These are phyloP conservation scores for Leptographium flavum DNA, from an alignment of 2,329 filamentous ascomycete genomes.

Conservation along the genomic window DNA sequence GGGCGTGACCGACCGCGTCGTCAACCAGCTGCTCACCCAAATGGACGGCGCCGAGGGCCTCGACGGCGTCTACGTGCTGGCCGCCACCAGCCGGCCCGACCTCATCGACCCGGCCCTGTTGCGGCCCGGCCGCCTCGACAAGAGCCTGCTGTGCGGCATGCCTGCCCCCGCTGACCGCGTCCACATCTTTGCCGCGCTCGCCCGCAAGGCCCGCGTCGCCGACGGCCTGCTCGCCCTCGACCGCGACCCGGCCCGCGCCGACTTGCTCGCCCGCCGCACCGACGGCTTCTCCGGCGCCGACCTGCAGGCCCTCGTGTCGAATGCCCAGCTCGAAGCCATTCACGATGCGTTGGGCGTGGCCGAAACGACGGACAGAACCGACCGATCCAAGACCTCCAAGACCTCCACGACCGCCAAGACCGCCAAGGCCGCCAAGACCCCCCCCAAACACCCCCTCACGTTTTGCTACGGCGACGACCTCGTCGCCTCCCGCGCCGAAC, in stretches of 20 bases:
- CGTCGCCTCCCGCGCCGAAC: conserved; percentile 52
- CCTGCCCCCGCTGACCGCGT: conserved; percentile 65
- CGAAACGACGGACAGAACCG: too few species aligned
- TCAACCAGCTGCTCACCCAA: conserved; percentile 94
- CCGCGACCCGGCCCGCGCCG: conserved; percentile 13
- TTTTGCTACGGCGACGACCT: conserved; percentile 63
- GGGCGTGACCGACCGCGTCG: conserved; percentile 94
- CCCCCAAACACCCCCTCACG: conserved; percentile 32
- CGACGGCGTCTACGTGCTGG: conserved; percentile 88
- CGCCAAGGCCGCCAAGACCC: background rate
- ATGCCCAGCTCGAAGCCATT: conserved; percentile 92
- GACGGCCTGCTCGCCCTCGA: conserved; percentile 40
- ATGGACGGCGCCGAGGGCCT: conserved; percentile 98
- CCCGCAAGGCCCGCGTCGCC: conserved; percentile 62
- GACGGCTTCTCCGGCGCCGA: conserved; percentile 91
- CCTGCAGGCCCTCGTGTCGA: conserved; percentile 87
- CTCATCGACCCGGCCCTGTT: conserved; percentile 89
- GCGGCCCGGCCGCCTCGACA: conserved; percentile 83
- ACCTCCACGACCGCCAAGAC: background rate
- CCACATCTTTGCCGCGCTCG: conserved; percentile 79
- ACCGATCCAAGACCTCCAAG: conserved; percentile 24
- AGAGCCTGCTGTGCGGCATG: conserved; percentile 83
- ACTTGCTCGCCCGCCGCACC: conserved; percentile 64
- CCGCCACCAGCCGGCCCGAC: conserved; percentile 85
- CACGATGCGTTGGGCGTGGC: conserved; percentile 92